Base-by-base conservation (phyloP, 768 basidiomycete species). In the Panaeolus papilionaceus region DNA sequence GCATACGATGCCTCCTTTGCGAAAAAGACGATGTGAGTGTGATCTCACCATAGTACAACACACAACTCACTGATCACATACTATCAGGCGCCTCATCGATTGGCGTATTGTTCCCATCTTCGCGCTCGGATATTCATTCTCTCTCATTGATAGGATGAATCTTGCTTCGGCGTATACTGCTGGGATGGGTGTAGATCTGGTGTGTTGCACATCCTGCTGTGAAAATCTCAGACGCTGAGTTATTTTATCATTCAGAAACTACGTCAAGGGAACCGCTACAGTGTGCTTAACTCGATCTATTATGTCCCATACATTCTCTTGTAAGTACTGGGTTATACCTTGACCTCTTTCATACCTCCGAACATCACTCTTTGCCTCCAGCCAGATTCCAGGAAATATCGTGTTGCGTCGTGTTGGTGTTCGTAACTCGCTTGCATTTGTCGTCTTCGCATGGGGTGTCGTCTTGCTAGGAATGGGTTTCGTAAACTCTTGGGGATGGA, bases 391-490 rank as follows among this genome's bases (percentile, higher is more conserved):
- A 4, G 74, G 76, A 33, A 80, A 76, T 67, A 51, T 77, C 11
- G 68, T 74, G 26, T 69, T 80, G 28, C 71, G 73, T 16, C 69
- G 62, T 62, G 63, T 80, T 8, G 79, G 79, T 33, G 74, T 73
- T 16, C 73, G 76, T 14, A 75, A 71, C 28, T 77, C 70, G 67
- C 68, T 80, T 16, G 74, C 77, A 1, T 70, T 76, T 33, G 75
- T 71, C 40, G 75, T 77, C 6, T 68, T 76, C 28, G 74, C 74
- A 7, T 79, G 77, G 84, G 83, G 81, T 12, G 73, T 77, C 8
- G 80, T 82, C 9, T 79, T 82, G 47, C 72, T 84, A 0, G 78
- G 78, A 49, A 83, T 84, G 83, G 83, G 80, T 10, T 84, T 82
- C 68, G 79, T 83, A 5, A 70, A 76, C 26, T 78, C 76, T 3